Evolutionary conservation across 768 basidiomycete species (phyloP), one percentile per base, ranked within the genome.

Genomic region (Russula vinacea): DNA sequence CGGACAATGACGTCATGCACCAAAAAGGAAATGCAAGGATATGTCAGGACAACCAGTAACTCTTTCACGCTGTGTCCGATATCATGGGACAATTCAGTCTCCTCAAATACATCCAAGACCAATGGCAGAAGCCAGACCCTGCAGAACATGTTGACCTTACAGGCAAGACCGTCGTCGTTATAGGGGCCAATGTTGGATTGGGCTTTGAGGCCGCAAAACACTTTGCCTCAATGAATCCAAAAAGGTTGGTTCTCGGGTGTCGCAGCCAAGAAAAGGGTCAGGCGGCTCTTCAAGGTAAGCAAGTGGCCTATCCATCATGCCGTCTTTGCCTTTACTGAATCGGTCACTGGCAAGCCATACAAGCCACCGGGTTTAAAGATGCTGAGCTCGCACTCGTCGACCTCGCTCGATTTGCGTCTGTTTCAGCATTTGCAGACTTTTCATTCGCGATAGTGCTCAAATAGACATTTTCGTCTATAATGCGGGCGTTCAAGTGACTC

Each of bases 391-490:
- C 56, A 5, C 56, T 66, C 16, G 62, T 76, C 51, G 75, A 76
- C 56, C 67, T 75, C 45, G 39, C 69, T 5, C 39, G 33, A 32
- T 74, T 73, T 54, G 58, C 62, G 17, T 74, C 71, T 11, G 69
- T 75, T 39, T 64, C 56, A 10, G 67, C 66, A 44, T 76, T 75
- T 29, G 71, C 62, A 2, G 62, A 68, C 9, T 39, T 13, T 70
- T 71, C 29, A 62, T 68, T 49, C 65, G 63, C 29, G 73, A 69
- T 2, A 66, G 60, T 35, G 67, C 59, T 17, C 66, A 68, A 22
- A 68, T 76, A 14, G 74, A 75, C 35, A 65, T 74, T 42, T 62
- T 75, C 42, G 66, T 74, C 22, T 60, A 62, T n/a, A 75, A 75
- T 54, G 74, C 74, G 0, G 29, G 74, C 55, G 2, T 62, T 73